A percentile compares a stretch with the other conserved stretches of the same genome.
These are phyloP conservation scores for Stereum hirsutum DNA, from an alignment of 1,284 basidiomycete species.

Conservation along the genomic window DNA sequence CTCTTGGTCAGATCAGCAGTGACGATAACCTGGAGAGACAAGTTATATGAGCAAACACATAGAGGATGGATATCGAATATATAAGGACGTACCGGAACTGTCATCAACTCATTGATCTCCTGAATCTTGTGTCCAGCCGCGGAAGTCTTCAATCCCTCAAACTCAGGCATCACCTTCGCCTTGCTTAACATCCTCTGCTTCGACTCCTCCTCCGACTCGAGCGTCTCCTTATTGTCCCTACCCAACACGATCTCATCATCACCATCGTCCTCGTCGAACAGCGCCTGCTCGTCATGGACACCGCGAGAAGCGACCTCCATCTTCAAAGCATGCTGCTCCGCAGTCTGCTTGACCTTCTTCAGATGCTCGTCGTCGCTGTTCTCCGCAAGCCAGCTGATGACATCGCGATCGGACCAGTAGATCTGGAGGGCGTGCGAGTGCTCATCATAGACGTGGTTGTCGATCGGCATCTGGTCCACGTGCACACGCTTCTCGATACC, in stretches of 20 bases:
- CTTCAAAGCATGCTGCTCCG: constrained; percentile 75
- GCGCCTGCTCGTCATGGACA: constrained; percentile 76
- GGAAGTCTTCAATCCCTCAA: constrained; percentile 72
- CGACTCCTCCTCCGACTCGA: constrained; percentile 46
- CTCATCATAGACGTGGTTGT: constrained; percentile 93
- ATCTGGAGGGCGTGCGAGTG: constrained; percentile 84
- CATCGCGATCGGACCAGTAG: constrained; percentile 88
- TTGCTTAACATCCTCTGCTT: constrained; percentile 74
- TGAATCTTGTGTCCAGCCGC: constrained; percentile 82
- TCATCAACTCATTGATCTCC: constrained; percentile 86
- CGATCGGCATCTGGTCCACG: constrained; percentile 97
- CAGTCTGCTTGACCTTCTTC: constrained; percentile 84
- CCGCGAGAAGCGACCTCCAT: constrained; percentile 80
- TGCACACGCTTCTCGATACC: constrained; percentile 98
- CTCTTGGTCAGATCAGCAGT: constrained; percentile 91
- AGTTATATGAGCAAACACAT: constrained; percentile 8
- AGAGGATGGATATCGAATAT: not conserved
- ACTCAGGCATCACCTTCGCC: constrained; percentile 59
- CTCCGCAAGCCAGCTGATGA: constrained; percentile 90
- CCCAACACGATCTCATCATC: constrained; percentile 76
- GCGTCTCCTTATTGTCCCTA: constrained; percentile 35
- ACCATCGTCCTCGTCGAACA: constrained; percentile 83
- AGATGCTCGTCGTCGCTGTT: constrained; percentile 91
- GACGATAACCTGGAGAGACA: constrained; percentile 64
- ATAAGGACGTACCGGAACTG: constrained; percentile 65